Conservation (phyloP, 495 filamentous ascomycete species). For the Hyaloscypha variabilis region DNA sequence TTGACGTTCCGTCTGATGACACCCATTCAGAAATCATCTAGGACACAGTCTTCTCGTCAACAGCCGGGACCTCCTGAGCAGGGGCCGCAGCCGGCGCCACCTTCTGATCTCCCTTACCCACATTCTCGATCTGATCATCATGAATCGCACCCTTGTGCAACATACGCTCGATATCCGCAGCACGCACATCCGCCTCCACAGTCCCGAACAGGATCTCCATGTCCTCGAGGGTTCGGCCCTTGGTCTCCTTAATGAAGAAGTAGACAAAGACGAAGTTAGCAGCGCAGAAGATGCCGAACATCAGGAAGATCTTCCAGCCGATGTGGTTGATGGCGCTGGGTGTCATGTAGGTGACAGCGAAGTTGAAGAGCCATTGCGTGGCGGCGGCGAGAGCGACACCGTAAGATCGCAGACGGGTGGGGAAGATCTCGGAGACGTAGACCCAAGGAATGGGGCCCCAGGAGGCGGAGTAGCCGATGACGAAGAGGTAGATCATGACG, state of each 20-base stretch:
- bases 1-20: neutral
- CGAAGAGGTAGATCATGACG: constrained; percentile 52
- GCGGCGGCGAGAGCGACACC: constrained; percentile 49
- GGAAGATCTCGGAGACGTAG: constrained; percentile 57
- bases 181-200: constrained; percentile 39
- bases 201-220: constrained; percentile 43
- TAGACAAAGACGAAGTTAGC: constrained; percentile 39
- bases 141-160: constrained; percentile 35
- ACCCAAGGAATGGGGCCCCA: constrained; percentile 55
- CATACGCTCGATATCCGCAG: constrained; percentile 44
- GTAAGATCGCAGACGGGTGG: constrained; percentile 50
- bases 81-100: neutral
- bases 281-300: constrained; percentile 55
- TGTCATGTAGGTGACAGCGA: constrained; percentile 54
- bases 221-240: constrained; percentile 31
- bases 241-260: constrained; percentile 50
- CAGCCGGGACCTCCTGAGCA: neutral
- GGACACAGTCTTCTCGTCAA: neutral
- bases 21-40: neutral
- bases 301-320: constrained; percentile 54
- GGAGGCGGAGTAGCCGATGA: constrained; percentile 49
- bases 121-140: neutral
- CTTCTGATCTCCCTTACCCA: neutral
- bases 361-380: constrained; percentile 61
- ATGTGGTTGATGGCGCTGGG: constrained; percentile 54